Evolutionary conservation across 2,329 filamentous ascomycete genomes (phyloP).

Genomic region (Diaporthe sp.): DNA sequence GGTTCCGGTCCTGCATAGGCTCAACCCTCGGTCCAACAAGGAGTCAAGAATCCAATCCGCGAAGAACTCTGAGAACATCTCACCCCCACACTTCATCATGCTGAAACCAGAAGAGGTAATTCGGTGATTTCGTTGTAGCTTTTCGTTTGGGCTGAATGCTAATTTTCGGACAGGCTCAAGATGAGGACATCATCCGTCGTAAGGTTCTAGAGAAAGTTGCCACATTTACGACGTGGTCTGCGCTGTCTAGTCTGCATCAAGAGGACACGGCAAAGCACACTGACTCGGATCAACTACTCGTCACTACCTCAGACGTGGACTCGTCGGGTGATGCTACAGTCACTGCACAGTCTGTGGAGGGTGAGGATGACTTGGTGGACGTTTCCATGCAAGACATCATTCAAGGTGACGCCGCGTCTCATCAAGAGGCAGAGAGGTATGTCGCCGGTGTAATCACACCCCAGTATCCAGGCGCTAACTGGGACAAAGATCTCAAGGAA

Average conservation of each 20-base stretch:
- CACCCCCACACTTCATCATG: constrained; percentile 78
- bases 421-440: constrained; percentile 47
- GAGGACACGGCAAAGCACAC: constrained; percentile 68
- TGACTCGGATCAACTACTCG: constrained; percentile 78
- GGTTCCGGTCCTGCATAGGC: constrained; percentile 79
- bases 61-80: constrained; percentile 48
- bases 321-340: constrained; percentile 76
- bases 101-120: constrained; percentile 80
- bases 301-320: constrained; percentile 73
- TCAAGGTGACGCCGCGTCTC: constrained; percentile 48
- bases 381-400: constrained; percentile 82
- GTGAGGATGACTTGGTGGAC: constrained; percentile 92
- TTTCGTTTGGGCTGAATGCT: constrained; percentile 51
- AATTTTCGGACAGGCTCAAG: constrained; percentile 56
- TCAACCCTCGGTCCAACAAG: constrained; percentile 47
- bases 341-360: constrained; percentile 83
- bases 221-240: constrained; percentile 78
- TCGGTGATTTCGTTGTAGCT: background rate
- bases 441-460: constrained; percentile 8
- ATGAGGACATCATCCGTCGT: constrained; percentile 79
- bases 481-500: constrained; percentile 44
- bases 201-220: constrained; percentile 84
- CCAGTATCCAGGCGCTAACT: constrained; percentile 17
- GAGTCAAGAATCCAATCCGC: constrained; percentile 13
- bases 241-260: constrained; percentile 6